A percentile compares a stretch with the other conserved stretches of the same genome.
Evolutionary conservation across 805 yeast species (phyloP).

Genomic region (Sugiyamaella lignohabitans): DNA sequence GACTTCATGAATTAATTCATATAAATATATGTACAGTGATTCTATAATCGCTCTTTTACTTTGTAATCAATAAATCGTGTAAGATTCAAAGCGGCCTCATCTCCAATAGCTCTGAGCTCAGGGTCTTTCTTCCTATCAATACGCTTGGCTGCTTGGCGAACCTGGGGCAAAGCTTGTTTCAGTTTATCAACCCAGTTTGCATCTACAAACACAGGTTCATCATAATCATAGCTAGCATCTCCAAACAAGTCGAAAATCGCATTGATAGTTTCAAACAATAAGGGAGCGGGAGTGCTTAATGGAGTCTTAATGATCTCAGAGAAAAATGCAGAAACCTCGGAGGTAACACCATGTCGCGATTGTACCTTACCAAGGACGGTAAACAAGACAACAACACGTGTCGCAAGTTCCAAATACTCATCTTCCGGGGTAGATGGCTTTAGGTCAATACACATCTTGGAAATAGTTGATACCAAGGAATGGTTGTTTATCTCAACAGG

Average conservation of each 20-base stretch:
- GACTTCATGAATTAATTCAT: background rate
- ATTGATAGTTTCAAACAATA: constrained; percentile 56
- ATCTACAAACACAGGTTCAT: constrained; percentile 56
- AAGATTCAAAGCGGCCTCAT: constrained; percentile 60
- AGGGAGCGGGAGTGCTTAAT: constrained; percentile 32
- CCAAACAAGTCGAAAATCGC: constrained; percentile 72
- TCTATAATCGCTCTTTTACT: constrained; percentile 5
- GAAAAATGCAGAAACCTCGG: constrained; percentile 41
- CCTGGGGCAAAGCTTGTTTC: constrained; percentile 38
- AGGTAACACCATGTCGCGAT: constrained; percentile 41
- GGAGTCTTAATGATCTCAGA: constrained; percentile 28
- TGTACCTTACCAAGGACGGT: constrained; percentile 44
- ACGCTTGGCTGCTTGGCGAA: constrained; percentile 49
- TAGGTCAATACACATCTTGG: constrained; percentile 16
- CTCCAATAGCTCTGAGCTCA: constrained; percentile 54
- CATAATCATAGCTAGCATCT: constrained; percentile 64
- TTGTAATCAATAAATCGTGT: constrained; percentile 77
- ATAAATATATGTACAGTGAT: background rate
- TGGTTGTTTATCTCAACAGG: constrained; percentile 16
- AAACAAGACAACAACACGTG: constrained; percentile 46
- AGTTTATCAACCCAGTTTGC: constrained; percentile 43
- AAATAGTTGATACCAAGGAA: constrained; percentile 27
- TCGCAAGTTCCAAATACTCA: constrained; percentile 36
- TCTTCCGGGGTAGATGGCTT: constrained; percentile 22
- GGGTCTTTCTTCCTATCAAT: constrained; percentile 59